Conservation (phyloP, 2,329 filamentous ascomycete species). For the Byssothecium circinans region DNA sequence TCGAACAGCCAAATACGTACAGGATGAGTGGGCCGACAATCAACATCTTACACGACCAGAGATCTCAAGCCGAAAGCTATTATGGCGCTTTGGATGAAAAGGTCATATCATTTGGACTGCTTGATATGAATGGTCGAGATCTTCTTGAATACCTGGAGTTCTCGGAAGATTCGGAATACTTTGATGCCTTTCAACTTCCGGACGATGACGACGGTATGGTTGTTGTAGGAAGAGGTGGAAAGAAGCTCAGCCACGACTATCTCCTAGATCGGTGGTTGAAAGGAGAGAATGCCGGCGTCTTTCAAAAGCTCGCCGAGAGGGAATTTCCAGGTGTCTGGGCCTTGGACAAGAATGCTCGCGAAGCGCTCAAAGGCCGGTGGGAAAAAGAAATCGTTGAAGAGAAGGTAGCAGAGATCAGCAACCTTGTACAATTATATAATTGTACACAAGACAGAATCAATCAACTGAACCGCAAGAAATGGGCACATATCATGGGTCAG, state of each 20-base stretch:
- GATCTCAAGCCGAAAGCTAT: conserved; percentile 40
- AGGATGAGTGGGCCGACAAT: conserved; percentile 41
- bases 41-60: conserved; percentile 48
- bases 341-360: conserved; percentile 47
- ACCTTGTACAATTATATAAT: conserved; percentile 48
- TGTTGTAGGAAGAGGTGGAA: conserved; percentile 52
- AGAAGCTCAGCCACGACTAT: conserved; percentile 50
- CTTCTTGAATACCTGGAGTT: conserved; percentile 58
- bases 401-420: conserved; percentile 46
- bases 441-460: conserved; percentile 45
- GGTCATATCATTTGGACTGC: conserved; percentile 12
- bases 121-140: conserved; percentile 12
- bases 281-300: conserved; percentile 52
- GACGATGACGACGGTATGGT: conserved; percentile 49
- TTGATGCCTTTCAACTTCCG: conserved; percentile 60
- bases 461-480: conserved; percentile 27
- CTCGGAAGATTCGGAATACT: conserved; percentile 55
- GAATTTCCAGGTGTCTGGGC: conserved; percentile 54
- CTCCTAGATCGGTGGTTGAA: conserved; percentile 58
- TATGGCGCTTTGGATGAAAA: conserved; percentile 20
- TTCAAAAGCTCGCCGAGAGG: conserved; percentile 31
- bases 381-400: conserved; percentile 50
- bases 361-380: conserved; percentile 34
- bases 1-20: conserved; percentile 42
- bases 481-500: conserved; percentile 45